phyloP scores from a whole-genome alignment of 1,284 basidiomycete species.

The Leccinum subrobustum region DNA sequence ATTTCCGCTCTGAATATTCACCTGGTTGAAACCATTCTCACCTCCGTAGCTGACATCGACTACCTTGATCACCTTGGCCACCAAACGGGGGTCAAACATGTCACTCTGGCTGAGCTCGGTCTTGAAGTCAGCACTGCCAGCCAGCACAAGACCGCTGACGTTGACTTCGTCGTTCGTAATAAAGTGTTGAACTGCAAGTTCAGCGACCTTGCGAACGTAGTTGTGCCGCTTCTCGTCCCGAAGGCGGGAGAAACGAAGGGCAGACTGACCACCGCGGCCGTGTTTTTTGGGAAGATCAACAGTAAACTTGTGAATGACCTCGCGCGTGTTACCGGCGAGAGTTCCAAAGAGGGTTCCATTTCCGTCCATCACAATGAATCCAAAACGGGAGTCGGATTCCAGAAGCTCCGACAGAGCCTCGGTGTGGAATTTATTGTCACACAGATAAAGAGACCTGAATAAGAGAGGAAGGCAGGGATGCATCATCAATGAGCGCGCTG shows the following conservation, averaged over 20 bases:
- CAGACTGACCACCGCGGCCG: slow-evolving; percentile 99
- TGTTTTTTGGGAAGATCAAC: slow-evolving; percentile 99
- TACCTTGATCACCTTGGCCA: slow-evolving; percentile 92
- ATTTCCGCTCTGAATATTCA: slow-evolving; percentile 31
- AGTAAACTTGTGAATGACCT: slow-evolving; percentile 96
- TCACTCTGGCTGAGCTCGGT: slow-evolving; percentile 96
- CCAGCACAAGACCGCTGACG: slow-evolving; percentile 94
- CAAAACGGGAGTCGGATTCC: slow-evolving; percentile 97
- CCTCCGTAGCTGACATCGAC: slow-evolving; percentile 99
- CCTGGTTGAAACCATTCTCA: slow-evolving; percentile 99
- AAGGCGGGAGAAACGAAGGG: slow-evolving; percentile 98
- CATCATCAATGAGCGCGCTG: slow-evolving; percentile 5
- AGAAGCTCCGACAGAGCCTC: slow-evolving; percentile 96
- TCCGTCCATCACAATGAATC: slow-evolving; percentile 99
- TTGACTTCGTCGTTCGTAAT: slow-evolving; percentile 99
- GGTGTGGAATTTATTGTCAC: slow-evolving; percentile 99
- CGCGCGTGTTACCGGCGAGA: slow-evolving; percentile 95
- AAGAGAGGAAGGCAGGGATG: slow-evolving; percentile 3
- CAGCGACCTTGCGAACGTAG: slow-evolving; percentile 98
- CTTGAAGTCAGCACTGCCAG: slow-evolving; percentile 98
- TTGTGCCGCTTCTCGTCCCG: slow-evolving; percentile 99
- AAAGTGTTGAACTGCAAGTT: slow-evolving; percentile 96
- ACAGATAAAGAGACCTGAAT: slow-evolving; percentile 90
- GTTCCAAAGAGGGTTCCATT: slow-evolving; percentile 97
- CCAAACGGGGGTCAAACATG: slow-evolving; percentile 91